Evolutionary conservation across 495 filamentous ascomycete species (phyloP), one percentile per base, ranked within the genome.

Genomic region (Astrocystis sublimbata): DNA sequence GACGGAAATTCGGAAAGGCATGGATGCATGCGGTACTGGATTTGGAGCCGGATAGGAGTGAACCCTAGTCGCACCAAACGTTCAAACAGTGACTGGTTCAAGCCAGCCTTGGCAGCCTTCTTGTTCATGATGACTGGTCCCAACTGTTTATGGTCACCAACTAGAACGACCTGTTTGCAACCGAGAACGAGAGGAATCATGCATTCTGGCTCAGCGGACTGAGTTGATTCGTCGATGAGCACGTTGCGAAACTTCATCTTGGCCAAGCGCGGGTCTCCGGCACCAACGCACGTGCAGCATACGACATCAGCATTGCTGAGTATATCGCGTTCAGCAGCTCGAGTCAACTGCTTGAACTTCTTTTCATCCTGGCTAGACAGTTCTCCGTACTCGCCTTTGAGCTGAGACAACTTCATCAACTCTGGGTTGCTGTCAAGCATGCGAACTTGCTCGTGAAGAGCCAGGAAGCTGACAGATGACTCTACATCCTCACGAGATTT

Each of bases 51-150:
- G 66, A 97, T 97, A 7, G 94, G 94, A 7, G 88, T 88, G 71
- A 92, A 90, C n/a, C 90, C 89, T 43, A 98, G 82, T 67, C 93
- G 92, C 68, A 99, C 94, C 38, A 99, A 82, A 68, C 94, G 91
- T 76, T 99, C 94, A 66, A 99, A 99, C 45, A 99, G 84, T 9
- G 92, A 97, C 75, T 98, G 96, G 74, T 98, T 97, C 24, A 99
- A 79, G 63, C 94, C 94, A 56, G 94, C 94, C 76, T 97, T 97
- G 64, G 94, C 94, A 3, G 94, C 94, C 76, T 97, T 98, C 85
- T 99, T 99, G 83, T 98, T 98, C 96, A 99, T 99, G 74, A 99
- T 97, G 68, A 99, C 94, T 8, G 94, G 94, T 0, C 94, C 94
- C 60, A 99, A 87, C 75, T 99, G 94, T 74, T 97, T 96, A 75